A percentile compares a stretch with the other conserved stretches of the same genome.
Evolutionary conservation across 306 rosid genomes (phyloP).

Genomic region (Gastrolobium villosum): DNA sequence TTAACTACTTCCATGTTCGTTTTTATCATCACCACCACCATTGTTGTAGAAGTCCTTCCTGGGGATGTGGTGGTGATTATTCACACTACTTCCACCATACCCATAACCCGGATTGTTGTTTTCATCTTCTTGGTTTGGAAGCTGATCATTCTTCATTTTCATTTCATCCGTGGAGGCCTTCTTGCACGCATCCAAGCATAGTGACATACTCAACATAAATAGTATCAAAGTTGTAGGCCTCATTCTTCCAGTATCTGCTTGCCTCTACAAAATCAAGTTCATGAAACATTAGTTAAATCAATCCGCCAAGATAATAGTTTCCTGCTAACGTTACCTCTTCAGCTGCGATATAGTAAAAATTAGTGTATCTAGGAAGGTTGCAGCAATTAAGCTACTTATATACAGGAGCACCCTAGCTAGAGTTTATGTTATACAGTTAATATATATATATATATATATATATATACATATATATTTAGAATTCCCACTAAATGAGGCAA

Average conservation of each 20-base stretch:
- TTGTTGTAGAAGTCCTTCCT: no score
- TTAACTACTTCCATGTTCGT: no score
- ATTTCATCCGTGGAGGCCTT: not conserved
- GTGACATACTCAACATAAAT: conserved; percentile 32
- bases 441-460: not conserved
- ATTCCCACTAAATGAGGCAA: conserved; percentile 40
- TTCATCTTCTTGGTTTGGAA: conserved; percentile 7
- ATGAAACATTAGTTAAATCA: not conserved
- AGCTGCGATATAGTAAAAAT: not conserved
- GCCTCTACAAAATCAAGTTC: conserved; percentile 9
- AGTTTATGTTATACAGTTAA: not conserved
- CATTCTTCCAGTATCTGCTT: conserved; percentile 27
- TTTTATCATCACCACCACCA: no score
- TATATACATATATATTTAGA: not conserved
- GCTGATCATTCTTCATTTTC: not conserved
- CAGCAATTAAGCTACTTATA: conserved; percentile 16
- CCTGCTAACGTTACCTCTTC: conserved; percentile 17
- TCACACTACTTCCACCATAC: conserved; percentile 24
- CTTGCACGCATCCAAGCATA: not conserved
- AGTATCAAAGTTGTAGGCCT: conserved; percentile 24
- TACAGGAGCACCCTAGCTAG: conserved; percentile 12
- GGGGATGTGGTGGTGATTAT: conserved; percentile 50
- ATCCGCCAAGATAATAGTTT: no score
- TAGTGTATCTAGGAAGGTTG: not conserved
- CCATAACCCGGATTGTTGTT: not conserved